Percentiles rank a stretch among this genome's conserved stretches.
Evolutionary conservation across 2,329 filamentous ascomycete genomes (phyloP).

Genomic region (Elsinoe ampelina): DNA sequence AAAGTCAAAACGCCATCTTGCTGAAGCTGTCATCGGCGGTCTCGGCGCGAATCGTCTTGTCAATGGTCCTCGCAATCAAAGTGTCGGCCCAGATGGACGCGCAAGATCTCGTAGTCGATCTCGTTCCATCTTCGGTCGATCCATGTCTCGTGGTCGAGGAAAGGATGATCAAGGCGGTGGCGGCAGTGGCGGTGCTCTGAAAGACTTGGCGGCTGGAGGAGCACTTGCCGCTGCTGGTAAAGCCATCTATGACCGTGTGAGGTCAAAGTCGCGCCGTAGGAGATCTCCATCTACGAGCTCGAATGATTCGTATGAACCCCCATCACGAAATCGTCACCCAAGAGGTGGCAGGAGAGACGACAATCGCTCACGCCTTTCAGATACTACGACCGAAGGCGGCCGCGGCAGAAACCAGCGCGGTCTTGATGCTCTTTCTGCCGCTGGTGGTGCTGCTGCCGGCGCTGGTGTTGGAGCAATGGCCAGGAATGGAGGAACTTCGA

Average conservation of each 20-base stretch:
- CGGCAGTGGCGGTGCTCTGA: constrained; percentile 34
- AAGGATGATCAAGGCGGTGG: constrained; percentile 34
- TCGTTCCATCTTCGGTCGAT: constrained; percentile 48
- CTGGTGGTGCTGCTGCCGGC: constrained; percentile 30
- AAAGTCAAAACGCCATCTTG: constrained; percentile 68
- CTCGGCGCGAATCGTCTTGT: constrained; percentile 76
- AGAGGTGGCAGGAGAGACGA: constrained; percentile 27
- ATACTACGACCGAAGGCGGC: constrained; percentile 30
- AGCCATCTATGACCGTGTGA: constrained; percentile 46
- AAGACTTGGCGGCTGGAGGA: constrained; percentile 40
- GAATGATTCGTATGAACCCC: constrained; percentile 43
- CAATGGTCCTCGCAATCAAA: constrained; percentile 65
- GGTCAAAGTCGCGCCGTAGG: constrained; percentile 43
- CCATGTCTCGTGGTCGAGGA: constrained; percentile 35
- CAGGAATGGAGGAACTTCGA: constrained; percentile 13
- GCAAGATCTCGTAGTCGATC: constrained; percentile 64
- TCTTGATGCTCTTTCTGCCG: constrained; percentile 36
- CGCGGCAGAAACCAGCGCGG: constrained; percentile 26
- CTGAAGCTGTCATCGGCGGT: constrained; percentile 82
- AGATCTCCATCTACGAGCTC: constrained; percentile 38
- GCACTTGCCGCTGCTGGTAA: constrained; percentile 43
- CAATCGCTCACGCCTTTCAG: constrained; percentile 32
- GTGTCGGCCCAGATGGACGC: constrained; percentile 33
- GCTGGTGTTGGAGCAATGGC: constrained; percentile 28
- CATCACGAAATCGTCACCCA: constrained; percentile 34